Conservation (phyloP, 2,329 filamentous ascomycete genomes). For the Metarhizium robertsii region DNA sequence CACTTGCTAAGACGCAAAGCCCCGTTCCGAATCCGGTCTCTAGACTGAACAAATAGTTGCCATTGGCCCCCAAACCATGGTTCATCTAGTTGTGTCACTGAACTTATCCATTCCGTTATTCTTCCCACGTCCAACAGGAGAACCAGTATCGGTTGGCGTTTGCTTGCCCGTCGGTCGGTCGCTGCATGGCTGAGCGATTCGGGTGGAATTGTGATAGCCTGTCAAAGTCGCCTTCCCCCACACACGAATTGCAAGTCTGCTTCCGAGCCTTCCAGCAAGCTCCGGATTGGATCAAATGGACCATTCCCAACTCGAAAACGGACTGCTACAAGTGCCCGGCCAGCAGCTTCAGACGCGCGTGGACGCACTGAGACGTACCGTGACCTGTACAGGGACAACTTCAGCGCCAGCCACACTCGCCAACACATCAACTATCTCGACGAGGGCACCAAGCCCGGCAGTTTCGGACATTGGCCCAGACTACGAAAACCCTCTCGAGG, state of each 20-base stretch:
- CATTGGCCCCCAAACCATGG: not conserved
- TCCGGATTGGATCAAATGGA: not conserved
- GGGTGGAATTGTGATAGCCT: not conserved
- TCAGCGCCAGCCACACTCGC: slow-evolving; percentile 2
- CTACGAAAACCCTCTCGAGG: slow-evolving; percentile 35
- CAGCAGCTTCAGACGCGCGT: slow-evolving; percentile 1
- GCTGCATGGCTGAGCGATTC: not conserved
- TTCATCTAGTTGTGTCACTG: not conserved
- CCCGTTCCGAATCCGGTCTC: not conserved
- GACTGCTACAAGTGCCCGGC: not conserved
- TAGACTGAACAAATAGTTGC: not conserved
- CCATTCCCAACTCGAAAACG: not conserved
- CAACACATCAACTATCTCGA: slow-evolving; percentile 11
- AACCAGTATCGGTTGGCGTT: not conserved
- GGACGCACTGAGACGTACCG: slow-evolving; percentile 7
- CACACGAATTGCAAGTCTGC: not conserved
- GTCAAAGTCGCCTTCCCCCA: not conserved
- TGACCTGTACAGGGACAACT: slow-evolving; percentile 1
- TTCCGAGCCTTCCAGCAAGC: not conserved
- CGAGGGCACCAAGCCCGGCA: slow-evolving; percentile 18
- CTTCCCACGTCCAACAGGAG: not conserved
- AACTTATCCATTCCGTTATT: not conserved
- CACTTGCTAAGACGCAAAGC: not conserved
- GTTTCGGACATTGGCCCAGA: slow-evolving; percentile 23
- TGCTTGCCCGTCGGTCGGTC: not conserved